Conservation (phyloP, 2,329 filamentous ascomycete genomes). For the Colletotrichum ledebouriae region DNA sequence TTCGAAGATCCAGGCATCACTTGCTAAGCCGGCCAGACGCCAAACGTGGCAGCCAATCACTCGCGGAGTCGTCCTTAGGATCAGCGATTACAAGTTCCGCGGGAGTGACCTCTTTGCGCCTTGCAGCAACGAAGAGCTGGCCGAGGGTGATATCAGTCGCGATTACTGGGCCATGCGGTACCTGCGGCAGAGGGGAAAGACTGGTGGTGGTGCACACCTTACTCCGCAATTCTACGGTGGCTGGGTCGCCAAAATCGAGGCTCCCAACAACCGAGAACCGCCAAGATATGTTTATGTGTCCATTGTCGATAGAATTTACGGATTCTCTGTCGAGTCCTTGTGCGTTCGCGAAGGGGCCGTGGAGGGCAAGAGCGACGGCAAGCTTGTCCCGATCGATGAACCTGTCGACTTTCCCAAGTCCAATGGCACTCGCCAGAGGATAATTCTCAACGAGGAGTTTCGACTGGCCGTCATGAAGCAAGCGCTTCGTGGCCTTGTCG, state of each 20-base stretch:
- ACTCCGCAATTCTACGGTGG: not conserved
- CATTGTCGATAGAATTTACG: not conserved
- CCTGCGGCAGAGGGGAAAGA: not conserved
- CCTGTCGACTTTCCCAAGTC: not conserved
- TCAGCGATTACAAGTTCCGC: not conserved
- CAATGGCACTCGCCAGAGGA: not conserved
- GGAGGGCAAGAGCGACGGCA: not conserved
- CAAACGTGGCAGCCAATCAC: not conserved
- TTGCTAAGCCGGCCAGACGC: no score
- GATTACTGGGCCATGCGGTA: not conserved
- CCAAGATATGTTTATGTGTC: not conserved
- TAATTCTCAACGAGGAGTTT: not conserved
- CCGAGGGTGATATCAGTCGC: not conserved
- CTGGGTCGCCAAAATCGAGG: not conserved
- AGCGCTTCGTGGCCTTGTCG: not conserved
- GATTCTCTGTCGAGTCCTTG: not conserved
- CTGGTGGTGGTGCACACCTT: not conserved
- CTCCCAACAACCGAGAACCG: no score
- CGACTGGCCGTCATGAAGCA: not conserved
- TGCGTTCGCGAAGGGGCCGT: not conserved
- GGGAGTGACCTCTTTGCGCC: fast-evolving
- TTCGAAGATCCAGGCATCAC: no score
- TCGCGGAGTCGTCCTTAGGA: not conserved
- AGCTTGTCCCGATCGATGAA: no score
- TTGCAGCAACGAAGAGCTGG: not conserved